Evolutionary conservation across 2,329 filamentous ascomycete species (phyloP).

Genomic region (Metarhizium sp.): DNA sequence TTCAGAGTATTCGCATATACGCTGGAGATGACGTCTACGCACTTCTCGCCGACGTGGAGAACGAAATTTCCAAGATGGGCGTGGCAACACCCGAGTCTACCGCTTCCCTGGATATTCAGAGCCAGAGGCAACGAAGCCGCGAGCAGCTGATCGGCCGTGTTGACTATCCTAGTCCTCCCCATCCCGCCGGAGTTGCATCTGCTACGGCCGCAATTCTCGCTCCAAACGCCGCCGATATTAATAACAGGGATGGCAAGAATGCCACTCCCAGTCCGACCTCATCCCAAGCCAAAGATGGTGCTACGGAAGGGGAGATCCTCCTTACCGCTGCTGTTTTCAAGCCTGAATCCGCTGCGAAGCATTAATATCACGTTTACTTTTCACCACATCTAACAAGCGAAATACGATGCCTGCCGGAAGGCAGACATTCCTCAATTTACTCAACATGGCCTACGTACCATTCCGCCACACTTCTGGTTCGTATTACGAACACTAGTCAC

Average conservation of each 20-base stretch:
- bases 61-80: conserved; percentile 29
- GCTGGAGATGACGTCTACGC: conserved; percentile 59
- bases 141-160: conserved; percentile 35
- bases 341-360: conserved; percentile 17
- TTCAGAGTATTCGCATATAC: conserved; percentile 60
- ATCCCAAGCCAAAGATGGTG: conserved; percentile 1
- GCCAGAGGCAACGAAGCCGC: conserved; percentile 34
- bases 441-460: too few relatives aligned
- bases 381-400: not conserved
- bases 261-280: not conserved
- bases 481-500: too few relatives aligned
- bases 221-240: not conserved
- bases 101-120: not conserved
- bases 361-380: not conserved
- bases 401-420: not conserved
- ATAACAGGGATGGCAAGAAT: not conserved
- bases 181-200: conserved; percentile 18
- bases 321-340: conserved; percentile 43
- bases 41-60: conserved; percentile 57
- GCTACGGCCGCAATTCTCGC: not conserved
- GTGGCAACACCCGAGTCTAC: conserved; percentile 5
- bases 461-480: too few relatives aligned
- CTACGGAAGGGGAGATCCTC: conserved; percentile 24
- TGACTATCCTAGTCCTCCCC: conserved; percentile 11
- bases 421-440: not conserved